phyloP scores from a whole-genome alignment of 768 basidiomycete genomes.

The Trametes coccinea region DNA sequence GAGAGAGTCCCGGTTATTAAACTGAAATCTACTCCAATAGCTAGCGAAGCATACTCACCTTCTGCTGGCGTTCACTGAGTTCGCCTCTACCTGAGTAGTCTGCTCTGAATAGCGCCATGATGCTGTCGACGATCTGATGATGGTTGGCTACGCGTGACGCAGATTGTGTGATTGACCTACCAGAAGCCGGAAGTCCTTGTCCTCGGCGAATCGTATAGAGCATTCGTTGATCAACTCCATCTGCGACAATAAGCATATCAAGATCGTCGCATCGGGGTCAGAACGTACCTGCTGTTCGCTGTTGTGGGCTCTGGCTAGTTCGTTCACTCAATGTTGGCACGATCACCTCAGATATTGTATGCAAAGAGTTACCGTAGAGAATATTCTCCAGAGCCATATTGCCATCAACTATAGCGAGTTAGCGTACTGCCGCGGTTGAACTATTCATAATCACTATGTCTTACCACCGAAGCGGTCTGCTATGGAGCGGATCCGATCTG shows the following conservation, averaged over 20 bases:
- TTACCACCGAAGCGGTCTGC: conserved; percentile 82
- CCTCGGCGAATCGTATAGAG: conserved; percentile 85
- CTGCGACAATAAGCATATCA: conserved; percentile 36
- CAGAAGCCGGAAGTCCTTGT: conserved; percentile 77
- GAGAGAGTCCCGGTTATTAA: background rate
- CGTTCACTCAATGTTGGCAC: background rate
- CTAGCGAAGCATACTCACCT: conserved; percentile 41
- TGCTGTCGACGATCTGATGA: conserved; percentile 85
- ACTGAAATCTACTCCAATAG: background rate
- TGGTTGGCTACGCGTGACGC: too few relatives aligned
- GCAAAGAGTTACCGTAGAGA: conserved; percentile 64
- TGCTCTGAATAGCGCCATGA: conserved; percentile 95
- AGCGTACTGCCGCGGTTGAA: background rate
- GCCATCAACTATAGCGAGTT: conserved; percentile 60
- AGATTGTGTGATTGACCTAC: conserved; percentile 24
- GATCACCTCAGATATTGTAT: background rate
- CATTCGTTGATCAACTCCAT: conserved; percentile 93
- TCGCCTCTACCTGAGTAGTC: conserved; percentile 95
- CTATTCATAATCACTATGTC: background rate
- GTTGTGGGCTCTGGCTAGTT: conserved; percentile 81
- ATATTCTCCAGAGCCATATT: conserved; percentile 87
- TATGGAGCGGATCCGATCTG: conserved; percentile 87
- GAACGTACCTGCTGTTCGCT: conserved; percentile 81
- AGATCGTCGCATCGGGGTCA: background rate
- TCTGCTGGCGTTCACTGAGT: conserved; percentile 91